These are phyloP conservation scores for Paramecium pentaurelia DNA, from an alignment of 73 alveolate genomes.

Conservation along the genomic window DNA sequence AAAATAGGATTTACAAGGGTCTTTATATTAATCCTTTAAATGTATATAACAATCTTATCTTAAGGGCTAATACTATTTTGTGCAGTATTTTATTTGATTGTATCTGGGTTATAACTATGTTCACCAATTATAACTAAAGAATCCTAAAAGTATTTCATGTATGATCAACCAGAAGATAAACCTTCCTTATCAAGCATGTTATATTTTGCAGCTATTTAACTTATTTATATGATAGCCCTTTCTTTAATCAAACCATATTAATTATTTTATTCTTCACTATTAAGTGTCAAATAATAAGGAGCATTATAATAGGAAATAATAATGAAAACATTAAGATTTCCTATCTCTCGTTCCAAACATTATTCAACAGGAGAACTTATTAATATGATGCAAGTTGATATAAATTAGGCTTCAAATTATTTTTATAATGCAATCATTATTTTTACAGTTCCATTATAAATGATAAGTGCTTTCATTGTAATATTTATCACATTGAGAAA, in stretches of 20 bases:
- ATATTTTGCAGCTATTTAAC: background rate
- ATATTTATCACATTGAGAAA: background rate
- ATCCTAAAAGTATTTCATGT: background rate
- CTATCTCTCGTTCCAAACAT: background rate
- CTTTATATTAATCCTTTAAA: background rate
- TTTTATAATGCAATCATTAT: background rate
- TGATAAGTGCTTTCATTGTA: background rate
- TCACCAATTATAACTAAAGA: background rate
- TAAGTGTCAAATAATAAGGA: background rate
- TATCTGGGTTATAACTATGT: background rate
- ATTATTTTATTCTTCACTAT: background rate
- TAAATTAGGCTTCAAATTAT: background rate
- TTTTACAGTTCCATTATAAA: background rate
- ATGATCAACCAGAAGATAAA: background rate
- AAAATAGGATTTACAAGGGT: background rate
- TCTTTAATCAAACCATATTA: background rate
- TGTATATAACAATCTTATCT: background rate
- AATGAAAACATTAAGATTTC: background rate
- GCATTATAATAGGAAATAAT: background rate
- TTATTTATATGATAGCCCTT: background rate
- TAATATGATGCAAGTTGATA: slow-evolving; percentile 5
- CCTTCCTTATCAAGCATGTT: background rate
- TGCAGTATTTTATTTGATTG: background rate
- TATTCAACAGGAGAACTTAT: slow-evolving; percentile 20
- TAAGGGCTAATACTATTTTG: background rate